Conservation (phyloP, 352 stramenopile species). For the Globisporangium irregulare region DNA sequence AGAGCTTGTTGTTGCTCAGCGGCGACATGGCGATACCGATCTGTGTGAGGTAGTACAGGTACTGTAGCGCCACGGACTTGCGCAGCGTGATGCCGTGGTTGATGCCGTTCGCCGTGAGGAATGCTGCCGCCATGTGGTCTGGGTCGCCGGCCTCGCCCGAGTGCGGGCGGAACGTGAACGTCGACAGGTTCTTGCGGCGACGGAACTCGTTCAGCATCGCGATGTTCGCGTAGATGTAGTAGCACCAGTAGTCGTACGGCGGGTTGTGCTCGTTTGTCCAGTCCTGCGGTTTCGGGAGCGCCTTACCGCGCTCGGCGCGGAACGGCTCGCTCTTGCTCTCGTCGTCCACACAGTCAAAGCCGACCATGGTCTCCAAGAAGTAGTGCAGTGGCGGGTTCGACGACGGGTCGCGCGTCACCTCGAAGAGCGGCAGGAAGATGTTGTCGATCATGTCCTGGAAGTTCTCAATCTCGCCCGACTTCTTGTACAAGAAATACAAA, state of each 20-base stretch:
- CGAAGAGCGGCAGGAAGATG: constrained; percentile 98
- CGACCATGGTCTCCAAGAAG: constrained; percentile 94
- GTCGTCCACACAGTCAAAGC: constrained; percentile 99
- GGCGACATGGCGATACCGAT: constrained; percentile 94
- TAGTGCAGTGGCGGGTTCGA: constrained; percentile 90
- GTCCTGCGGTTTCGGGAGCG: constrained; percentile 69
- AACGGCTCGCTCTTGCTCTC: constrained; percentile 93
- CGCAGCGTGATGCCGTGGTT: constrained; percentile 99
- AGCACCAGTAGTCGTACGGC: constrained; percentile 95
- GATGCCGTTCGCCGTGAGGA: constrained; percentile 91
- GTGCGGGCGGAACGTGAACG: constrained; percentile 98
- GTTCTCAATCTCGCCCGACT: constrained; percentile 85
- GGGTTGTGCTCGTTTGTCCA: constrained; percentile 91
- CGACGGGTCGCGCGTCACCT: constrained; percentile 95
- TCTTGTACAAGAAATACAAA: constrained; percentile 97
- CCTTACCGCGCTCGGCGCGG: constrained; percentile 75
- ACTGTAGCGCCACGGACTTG: constrained; percentile 96
- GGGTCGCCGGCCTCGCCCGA: constrained; percentile 97
- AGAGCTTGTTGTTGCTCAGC: constrained; percentile 95
- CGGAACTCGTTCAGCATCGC: constrained; percentile 95
- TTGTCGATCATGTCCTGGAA: constrained; percentile 99
- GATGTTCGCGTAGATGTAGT: constrained; percentile 98
- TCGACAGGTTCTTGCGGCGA: constrained; percentile 82
- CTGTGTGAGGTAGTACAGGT: constrained; percentile 99
- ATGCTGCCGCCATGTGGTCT: constrained; percentile 93